Evolutionary conservation across 768 basidiomycete species (phyloP).

Genomic region (Russula sp.): DNA sequence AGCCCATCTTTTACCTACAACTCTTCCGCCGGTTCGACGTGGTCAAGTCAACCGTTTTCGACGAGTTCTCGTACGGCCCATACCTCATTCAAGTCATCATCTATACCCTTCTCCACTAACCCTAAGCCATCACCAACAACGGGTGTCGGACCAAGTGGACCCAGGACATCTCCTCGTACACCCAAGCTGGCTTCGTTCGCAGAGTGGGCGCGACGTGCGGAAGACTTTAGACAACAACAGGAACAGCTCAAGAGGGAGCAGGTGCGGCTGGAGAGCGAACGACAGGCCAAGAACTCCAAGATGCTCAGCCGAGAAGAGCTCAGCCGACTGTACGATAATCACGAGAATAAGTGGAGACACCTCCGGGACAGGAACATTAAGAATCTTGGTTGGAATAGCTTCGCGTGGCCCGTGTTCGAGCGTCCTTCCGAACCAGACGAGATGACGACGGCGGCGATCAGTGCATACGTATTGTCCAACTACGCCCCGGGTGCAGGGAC

Average conservation of each 20-base stretch:
- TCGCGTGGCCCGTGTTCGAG: constrained; percentile 74
- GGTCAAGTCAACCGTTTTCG: constrained; percentile 29
- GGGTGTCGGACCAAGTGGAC: constrained; percentile 18
- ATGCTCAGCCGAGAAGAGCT: constrained; percentile 57
- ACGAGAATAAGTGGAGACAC: constrained; percentile 61
- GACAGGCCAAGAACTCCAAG: constrained; percentile 40
- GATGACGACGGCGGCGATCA: constrained; percentile 53
- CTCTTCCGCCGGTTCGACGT: constrained; percentile 27
- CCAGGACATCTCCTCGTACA: constrained; percentile 29
- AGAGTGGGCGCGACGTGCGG: constrained; percentile 63
- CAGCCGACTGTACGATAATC: constrained; percentile 52
- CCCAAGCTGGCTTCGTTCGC: constrained; percentile 38
- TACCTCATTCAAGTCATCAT: constrained; percentile 18
- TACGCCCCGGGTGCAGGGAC: constrained; percentile 53
- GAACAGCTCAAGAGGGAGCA: constrained; percentile 69
- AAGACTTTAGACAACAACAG: constrained; percentile 60
- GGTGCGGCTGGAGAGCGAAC: constrained; percentile 51
- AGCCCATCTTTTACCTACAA: constrained; percentile 29
- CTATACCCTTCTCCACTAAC: constrained; percentile 19
- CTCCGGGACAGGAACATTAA: constrained; percentile 38
- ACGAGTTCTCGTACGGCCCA: constrained; percentile 18
- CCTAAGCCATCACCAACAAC: constrained; percentile 20
- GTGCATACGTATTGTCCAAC: constrained; percentile 59
- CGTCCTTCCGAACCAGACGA: constrained; percentile 57
- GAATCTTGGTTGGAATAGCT: constrained; percentile 58